Evolutionary conservation across 257 asterid species (phyloP).

Genomic region (Solanum bulbocastanum): DNA sequence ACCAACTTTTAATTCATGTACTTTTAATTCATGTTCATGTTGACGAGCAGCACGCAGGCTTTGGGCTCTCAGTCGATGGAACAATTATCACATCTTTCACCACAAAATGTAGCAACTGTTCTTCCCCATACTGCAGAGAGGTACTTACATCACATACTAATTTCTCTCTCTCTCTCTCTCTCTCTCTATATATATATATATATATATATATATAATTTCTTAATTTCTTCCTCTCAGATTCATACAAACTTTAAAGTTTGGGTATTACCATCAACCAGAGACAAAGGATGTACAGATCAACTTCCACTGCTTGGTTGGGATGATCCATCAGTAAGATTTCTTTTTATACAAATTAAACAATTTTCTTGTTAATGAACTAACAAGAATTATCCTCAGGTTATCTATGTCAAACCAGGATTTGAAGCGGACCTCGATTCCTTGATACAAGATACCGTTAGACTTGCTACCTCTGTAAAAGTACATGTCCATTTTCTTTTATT

Average conservation of each 20-base stretch:
- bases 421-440: conserved; percentile 77
- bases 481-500: not conserved
- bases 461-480: conserved; percentile 64
- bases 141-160: conserved; percentile 6
- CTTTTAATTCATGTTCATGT: not conserved
- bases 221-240: conserved; percentile 22
- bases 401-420: conserved; percentile 76
- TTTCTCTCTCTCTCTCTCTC: no score
- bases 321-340: conserved; percentile 59
- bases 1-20: not conserved
- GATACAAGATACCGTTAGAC: conserved; percentile 62
- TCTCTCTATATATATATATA: no score
- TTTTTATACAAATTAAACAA: not conserved
- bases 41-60: conserved; percentile 57
- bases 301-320: conserved; percentile 59
- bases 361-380: not conserved
- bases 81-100: conserved; percentile 50
- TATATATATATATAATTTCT: no score
- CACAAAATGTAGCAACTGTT: conserved; percentile 64
- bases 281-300: conserved; percentile 20
- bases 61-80: conserved; percentile 84
- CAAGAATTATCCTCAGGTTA: conserved; percentile 37
- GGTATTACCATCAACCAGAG: conserved; percentile 52
- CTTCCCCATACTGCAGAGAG: conserved; percentile 57
- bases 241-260: conserved; percentile 65